Evolutionary conservation across 2,329 filamentous ascomycete species (phyloP).

Genomic region (Hirsutella minnesotensis): DNA sequence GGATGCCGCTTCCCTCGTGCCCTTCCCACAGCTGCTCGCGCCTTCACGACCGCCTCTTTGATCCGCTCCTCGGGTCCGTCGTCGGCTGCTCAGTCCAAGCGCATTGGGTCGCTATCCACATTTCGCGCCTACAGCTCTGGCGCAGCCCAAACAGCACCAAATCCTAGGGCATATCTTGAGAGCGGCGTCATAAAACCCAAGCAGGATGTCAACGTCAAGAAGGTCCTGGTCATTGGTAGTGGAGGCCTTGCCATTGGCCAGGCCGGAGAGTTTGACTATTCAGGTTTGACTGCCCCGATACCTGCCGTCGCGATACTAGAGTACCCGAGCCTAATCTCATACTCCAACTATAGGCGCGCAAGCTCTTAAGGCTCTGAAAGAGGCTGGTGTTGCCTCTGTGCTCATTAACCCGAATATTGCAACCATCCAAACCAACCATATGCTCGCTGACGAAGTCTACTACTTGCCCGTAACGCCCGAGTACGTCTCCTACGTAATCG

Average conservation of each 20-base stretch:
- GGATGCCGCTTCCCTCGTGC: conserved; percentile 35
- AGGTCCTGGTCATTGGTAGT: conserved; percentile 91
- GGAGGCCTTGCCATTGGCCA: conserved; percentile 95
- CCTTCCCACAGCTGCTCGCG: conserved; percentile 30
- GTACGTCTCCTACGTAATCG: conserved; percentile 96
- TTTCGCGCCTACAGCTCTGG: conserved; percentile 27
- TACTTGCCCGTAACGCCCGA: conserved; percentile 95
- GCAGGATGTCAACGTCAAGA: conserved; percentile 81
- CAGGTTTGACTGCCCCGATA: conserved; percentile 59
- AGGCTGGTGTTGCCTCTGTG: conserved; percentile 82
- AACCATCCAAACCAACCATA: conserved; percentile 95
- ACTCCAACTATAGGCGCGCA: conserved; percentile 57
- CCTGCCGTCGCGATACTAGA: no score
- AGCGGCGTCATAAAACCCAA: conserved; percentile 75
- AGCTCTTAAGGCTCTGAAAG: conserved; percentile 92
- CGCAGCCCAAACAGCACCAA: conserved; percentile 57
- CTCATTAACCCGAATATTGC: conserved; percentile 98
- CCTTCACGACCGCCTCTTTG: conserved; percentile 26
- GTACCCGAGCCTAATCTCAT: no score
- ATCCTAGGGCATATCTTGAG: conserved; percentile 76
- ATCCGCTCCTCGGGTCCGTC: conserved; percentile 18
- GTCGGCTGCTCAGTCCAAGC: conserved; percentile 25
- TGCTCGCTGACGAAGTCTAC: conserved; percentile 93
- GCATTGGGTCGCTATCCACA: conserved; percentile 35
- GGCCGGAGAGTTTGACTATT: conserved; percentile 97